Evolutionary conservation across 2,329 filamentous ascomycete species (phyloP).

Genomic region (Botrytis medusae): DNA sequence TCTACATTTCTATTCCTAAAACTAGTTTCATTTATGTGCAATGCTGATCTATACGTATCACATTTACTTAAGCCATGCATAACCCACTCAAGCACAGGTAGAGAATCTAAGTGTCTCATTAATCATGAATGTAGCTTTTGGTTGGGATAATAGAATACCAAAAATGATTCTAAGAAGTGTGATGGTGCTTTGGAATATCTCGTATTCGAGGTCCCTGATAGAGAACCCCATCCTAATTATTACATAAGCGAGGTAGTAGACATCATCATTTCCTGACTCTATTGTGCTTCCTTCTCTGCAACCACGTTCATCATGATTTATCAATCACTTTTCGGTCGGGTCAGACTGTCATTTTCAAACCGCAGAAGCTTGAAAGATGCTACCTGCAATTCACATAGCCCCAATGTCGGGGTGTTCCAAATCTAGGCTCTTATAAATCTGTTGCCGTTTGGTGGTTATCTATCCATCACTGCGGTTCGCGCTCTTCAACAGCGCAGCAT

Average conservation of each 20-base stretch:
- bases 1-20: neutral
- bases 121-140: neutral
- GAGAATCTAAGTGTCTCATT: neutral
- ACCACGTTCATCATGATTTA: constrained; percentile 35
- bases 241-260: constrained; percentile 10
- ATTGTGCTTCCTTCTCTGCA: constrained; percentile 25
- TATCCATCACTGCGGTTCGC: constrained; percentile 32
- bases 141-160: neutral
- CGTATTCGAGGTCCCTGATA: neutral
- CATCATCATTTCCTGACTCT: constrained; percentile 4
- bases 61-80: neutral
- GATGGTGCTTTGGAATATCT: neutral
- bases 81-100: neutral
- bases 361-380: constrained; percentile 35
- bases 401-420: constrained; percentile 37
- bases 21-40: neutral
- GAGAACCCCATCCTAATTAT: neutral
- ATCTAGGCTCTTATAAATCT: constrained; percentile 33
- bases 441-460: constrained; percentile 33
- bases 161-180: neutral
- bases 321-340: constrained; percentile 32
- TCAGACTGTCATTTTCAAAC: constrained; percentile 32
- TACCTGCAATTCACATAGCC: constrained; percentile 37
- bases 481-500: constrained; percentile 29
- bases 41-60: neutral